These are phyloP conservation scores for Fragaria ananassa DNA, from an alignment of 306 rosid species.

Conservation along the genomic window DNA sequence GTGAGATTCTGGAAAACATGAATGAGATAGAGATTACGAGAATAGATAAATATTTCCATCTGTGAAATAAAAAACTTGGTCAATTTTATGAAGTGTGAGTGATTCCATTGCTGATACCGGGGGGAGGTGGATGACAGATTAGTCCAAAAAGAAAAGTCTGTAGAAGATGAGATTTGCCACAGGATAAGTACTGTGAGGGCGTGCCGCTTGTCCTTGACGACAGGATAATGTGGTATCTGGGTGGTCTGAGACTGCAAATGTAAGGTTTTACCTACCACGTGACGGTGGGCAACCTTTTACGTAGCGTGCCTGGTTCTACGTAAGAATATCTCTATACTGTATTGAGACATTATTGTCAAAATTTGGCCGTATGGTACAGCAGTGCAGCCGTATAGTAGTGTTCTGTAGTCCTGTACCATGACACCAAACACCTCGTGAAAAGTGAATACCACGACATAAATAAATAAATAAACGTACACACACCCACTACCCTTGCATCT, in stretches of 20 bases:
- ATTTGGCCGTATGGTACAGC: too few species aligned
- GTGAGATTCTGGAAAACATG: slow-evolving; percentile 2
- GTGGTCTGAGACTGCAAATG: not conserved
- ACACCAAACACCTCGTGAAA: slow-evolving; percentile 15
- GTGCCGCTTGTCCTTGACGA: not conserved
- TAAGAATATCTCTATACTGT: too few species aligned
- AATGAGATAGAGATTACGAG: not conserved
- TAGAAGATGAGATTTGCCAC: not conserved
- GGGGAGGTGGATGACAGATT: not conserved
- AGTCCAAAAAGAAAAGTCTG: not conserved
- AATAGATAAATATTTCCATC: not conserved
- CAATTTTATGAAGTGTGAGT: not conserved
- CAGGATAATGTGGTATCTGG: not conserved
- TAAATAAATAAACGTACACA: not conserved
- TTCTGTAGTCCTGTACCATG: not conserved
- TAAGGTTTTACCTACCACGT: too few species aligned
- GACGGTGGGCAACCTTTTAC: too few species aligned
- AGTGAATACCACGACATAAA: slow-evolving; percentile 20
- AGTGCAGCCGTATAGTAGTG: too few species aligned
- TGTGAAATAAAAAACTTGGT: not conserved
- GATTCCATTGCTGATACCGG: not conserved
- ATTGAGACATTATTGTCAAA: too few species aligned
- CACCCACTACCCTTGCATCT: not conserved
- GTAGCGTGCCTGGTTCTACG: too few species aligned
- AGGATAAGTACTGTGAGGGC: not conserved